Evolutionary conservation across 1,284 basidiomycete genomes (phyloP).

Genomic region (Pyrrhoderma lamaoense): DNA sequence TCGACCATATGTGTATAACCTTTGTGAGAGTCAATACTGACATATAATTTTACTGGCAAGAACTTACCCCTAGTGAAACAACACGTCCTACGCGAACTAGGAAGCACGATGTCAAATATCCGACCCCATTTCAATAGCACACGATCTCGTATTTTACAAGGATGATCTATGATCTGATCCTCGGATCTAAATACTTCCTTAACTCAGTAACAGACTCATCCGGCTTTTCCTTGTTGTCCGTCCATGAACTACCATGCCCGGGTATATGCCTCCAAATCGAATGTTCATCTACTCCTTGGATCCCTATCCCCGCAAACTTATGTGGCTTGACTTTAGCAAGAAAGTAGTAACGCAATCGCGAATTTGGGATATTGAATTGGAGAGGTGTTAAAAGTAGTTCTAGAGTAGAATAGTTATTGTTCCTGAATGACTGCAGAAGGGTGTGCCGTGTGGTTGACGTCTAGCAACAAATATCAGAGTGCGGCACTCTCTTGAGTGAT

Average conservation of each 20-base stretch:
- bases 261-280: conserved; percentile 46
- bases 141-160: conserved; percentile 45
- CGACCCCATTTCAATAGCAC: conserved; percentile 68
- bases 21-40: conserved; percentile 23
- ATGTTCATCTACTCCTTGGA: conserved; percentile 17
- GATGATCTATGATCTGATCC: conserved; percentile 15
- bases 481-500: conserved; percentile 10
- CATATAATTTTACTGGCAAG: not conserved
- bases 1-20: conserved; percentile 72
- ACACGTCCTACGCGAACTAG: conserved; percentile 54
- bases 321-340: conserved; percentile 48
- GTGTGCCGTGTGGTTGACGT: conserved; percentile 52
- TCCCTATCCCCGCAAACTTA: conserved; percentile 24
- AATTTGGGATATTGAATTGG: conserved; percentile 73
- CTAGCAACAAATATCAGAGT: conserved; percentile 31
- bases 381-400: conserved; percentile 67
- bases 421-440: conserved; percentile 41
- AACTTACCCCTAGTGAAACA: conserved; percentile 68
- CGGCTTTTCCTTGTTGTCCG: conserved; percentile 30
- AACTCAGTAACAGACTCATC: conserved; percentile 27
- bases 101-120: conserved; percentile 68
- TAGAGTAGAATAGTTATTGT: conserved; percentile 46
- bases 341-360: conserved; percentile 70
- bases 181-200: conserved; percentile 40
- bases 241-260: conserved; percentile 35